Conservation (phyloP, 805 yeast genomes). For the Candida ovalis region DNA sequence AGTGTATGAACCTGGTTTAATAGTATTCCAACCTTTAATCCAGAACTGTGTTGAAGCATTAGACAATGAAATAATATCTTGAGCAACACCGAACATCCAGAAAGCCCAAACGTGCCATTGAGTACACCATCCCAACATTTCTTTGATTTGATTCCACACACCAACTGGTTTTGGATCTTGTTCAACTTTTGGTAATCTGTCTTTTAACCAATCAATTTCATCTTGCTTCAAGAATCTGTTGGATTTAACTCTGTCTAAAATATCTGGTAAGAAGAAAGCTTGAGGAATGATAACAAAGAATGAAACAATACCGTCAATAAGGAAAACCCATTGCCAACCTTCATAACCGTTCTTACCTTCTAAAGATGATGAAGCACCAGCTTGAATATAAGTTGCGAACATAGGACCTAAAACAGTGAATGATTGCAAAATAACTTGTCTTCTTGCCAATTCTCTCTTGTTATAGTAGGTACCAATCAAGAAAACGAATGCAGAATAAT, state of each 20-base stretch:
- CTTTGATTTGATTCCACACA: conserved; percentile 7
- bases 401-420: conserved; percentile 59
- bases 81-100: conserved; percentile 16
- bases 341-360: conserved; percentile 16
- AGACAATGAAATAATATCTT: conserved; percentile 15
- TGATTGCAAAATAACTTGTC: conserved; percentile 56
- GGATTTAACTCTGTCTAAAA: conserved; percentile 29
- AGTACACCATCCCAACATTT: conserved; percentile 10
- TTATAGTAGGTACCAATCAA: conserved; percentile 55
- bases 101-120: conserved; percentile 21
- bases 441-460: conserved; percentile 51
- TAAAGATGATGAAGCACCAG: conserved; percentile 30
- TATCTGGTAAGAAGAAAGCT: conserved; percentile 24
- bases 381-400: conserved; percentile 52
- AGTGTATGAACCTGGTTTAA: conserved; percentile 13
- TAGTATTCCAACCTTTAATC: conserved; percentile 21
- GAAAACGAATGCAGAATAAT: conserved; percentile 57
- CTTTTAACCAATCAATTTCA: conserved; percentile 11
- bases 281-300: conserved; percentile 17
- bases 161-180: conserved; percentile 9
- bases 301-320: conserved; percentile 40
- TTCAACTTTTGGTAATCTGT: conserved; percentile 10
- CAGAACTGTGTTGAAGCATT: conserved; percentile 18
- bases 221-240: conserved; percentile 18
- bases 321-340: conserved; percentile 54